Evolutionary conservation across 2,329 filamentous ascomycete species (phyloP), one percentile per base, ranked within the genome.

Genomic region (Reticulascus tulasneorum): DNA sequence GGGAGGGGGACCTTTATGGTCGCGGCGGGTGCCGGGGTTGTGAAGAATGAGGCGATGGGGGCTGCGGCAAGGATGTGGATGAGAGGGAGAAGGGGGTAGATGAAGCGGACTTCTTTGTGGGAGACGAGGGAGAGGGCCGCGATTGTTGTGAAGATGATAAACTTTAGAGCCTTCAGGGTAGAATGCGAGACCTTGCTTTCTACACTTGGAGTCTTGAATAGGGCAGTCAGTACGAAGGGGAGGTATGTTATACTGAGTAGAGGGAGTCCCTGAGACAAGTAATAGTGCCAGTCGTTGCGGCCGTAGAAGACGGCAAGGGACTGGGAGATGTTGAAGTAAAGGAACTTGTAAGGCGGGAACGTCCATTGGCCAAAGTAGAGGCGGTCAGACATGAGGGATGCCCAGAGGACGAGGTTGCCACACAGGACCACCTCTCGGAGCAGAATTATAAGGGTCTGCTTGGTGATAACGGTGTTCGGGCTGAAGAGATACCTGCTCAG

Each of bases 21-120:
- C 35, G 50, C 38, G 13, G 54, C 36, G 20, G 55, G 45, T 12
- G 53, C 40, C 12, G 60, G 52, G 18, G 63, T 67, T 8, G 64
- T 62, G 57, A 91, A 88, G 64, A 86, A 89, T 8, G 67, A 59
- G 4, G 76, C 67, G 12, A 86, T 62, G 4, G 79, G 72, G 0
- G 79, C 75, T 1, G 88, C 87, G 2, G 86, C 79, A 24, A 97
- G 68, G 44, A 95, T 67, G 56, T 93, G 87, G 7, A 98, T 73
- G n/a, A 82, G 74, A 2, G 93, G 91, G 2, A 97, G 74, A 13
- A 98, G 74, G 2, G 93, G 91, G 53, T 94, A 95, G 48, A 97
- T 86, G 67, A 98, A 98, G 52, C 93, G 87, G 50, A 95, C 86
- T 70, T 98, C 93, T 60, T 98, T 98, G 66, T 98, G 93, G 2